phyloP scores from a whole-genome alignment of 176 grass and related monocot species.

The Themeda triandra region DNA sequence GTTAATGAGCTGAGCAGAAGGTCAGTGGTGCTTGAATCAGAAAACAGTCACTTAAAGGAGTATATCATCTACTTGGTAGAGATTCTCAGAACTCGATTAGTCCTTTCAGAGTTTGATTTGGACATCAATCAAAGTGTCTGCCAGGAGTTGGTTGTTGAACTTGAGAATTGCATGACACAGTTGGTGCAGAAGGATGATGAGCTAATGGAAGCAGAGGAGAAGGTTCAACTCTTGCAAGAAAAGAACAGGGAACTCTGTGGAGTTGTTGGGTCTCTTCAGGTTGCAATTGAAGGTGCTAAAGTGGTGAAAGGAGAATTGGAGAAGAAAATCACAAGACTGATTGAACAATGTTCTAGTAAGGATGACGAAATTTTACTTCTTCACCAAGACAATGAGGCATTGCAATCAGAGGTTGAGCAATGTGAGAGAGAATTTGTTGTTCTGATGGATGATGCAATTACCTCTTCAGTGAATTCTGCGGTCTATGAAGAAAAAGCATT shows the following conservation, averaged over 20 bases:
- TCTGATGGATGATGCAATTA: slow-evolving; percentile 51
- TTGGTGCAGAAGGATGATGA: slow-evolving; percentile 47
- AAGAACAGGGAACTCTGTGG: slow-evolving; percentile 51
- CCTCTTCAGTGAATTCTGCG: slow-evolving; percentile 45
- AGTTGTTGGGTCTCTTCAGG: slow-evolving; percentile 51
- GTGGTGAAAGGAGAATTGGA: slow-evolving; percentile 63
- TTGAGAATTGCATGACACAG: slow-evolving; percentile 33
- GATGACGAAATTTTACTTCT: slow-evolving; percentile 47
- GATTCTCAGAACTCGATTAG: slow-evolving; percentile 53
- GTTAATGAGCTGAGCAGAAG: slow-evolving; percentile 46
- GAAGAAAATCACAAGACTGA: slow-evolving; percentile 36
- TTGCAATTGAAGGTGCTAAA: slow-evolving; percentile 52
- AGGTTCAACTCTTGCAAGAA: slow-evolving; percentile 44
- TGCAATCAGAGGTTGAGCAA: slow-evolving; percentile 54
- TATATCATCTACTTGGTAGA: slow-evolving; percentile 49
- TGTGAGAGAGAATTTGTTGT: slow-evolving; percentile 47
- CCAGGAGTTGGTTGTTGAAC: slow-evolving; percentile 58
- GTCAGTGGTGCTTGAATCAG: slow-evolving; percentile 36
- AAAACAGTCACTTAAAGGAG: slow-evolving; percentile 64
- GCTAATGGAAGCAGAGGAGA: slow-evolving; percentile 59
- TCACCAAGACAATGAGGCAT: slow-evolving; percentile 31
- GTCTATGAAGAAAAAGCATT: slow-evolving; percentile 67
- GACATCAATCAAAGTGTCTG: slow-evolving; percentile 40
- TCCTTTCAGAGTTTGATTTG: slow-evolving; percentile 74
- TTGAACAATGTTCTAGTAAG: slow-evolving; percentile 27